A percentile compares a stretch with the other conserved stretches of the same genome.
Evolutionary conservation across 2,329 filamentous ascomycete species (phyloP).

Genomic region (Penicillium nordicum): DNA sequence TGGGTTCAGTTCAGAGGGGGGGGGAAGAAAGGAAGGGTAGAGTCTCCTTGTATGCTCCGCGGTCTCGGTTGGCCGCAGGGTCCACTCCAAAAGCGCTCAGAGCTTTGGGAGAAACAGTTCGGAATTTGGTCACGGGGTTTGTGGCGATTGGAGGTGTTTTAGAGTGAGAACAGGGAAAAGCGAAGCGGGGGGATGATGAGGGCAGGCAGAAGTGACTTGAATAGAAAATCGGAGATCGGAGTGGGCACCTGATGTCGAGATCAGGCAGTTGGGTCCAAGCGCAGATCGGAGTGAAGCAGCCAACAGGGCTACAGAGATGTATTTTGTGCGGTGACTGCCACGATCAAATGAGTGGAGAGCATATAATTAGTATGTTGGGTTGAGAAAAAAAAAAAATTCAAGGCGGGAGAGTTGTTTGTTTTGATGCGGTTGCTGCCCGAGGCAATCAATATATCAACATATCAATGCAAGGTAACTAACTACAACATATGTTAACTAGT

Average conservation of each 20-base stretch:
- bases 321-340: conserved; percentile 8
- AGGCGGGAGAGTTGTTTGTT: conserved; percentile 24
- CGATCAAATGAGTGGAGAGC: conserved; percentile 8
- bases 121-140: neutral
- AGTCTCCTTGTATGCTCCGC: conserved; percentile 7
- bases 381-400: conserved; percentile 13
- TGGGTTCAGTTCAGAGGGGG: neutral
- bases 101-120: conserved; percentile 7
- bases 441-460: conserved; percentile 8
- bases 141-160: conserved; percentile 4
- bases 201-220: conserved; percentile 2
- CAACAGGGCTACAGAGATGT: neutral
- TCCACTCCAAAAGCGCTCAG: conserved; percentile 10
- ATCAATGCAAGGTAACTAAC: conserved; percentile 3
- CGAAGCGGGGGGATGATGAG: neutral
- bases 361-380: conserved; percentile 4
- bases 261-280: conserved; percentile 27
- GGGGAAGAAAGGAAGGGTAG: neutral
- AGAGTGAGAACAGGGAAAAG: neutral
- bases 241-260: conserved; percentile 27
- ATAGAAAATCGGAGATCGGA: conserved; percentile 12
- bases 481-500: neutral
- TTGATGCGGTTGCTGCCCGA: conserved; percentile 26
- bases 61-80: conserved; percentile 16
- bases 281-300: conserved; percentile 13